Evolutionary conservation across 257 asterid species (phyloP).

Genomic region (Solanum appendiculatum): DNA sequence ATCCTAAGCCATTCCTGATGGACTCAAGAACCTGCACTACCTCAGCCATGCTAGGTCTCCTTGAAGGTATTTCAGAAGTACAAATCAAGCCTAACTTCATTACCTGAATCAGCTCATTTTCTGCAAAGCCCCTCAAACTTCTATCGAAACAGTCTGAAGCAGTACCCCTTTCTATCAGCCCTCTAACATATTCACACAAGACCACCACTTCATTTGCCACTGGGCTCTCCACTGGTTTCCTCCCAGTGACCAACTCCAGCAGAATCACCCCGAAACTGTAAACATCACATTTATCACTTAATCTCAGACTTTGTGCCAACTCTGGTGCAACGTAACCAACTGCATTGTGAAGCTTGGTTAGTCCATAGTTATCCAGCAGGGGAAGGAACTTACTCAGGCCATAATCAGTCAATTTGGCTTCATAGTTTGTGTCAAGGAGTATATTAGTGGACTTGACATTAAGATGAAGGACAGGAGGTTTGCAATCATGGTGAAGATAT

Average conservation of each 20-base stretch:
- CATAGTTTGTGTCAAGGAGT: slow-evolving; percentile 49
- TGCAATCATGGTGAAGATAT: slow-evolving; percentile 95
- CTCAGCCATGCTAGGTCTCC: slow-evolving; percentile 94
- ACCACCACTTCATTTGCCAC: slow-evolving; percentile 52
- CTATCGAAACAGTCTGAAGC: slow-evolving; percentile 63
- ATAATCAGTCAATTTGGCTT: slow-evolving; percentile 55
- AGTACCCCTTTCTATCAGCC: slow-evolving; percentile 51
- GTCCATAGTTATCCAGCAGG: slow-evolving; percentile 33
- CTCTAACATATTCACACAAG: slow-evolving; percentile 64
- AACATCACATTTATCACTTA: slow-evolving; percentile 71
- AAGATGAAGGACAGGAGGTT: slow-evolving; percentile 71
- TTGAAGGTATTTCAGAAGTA: slow-evolving; percentile 48
- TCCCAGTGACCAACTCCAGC: slow-evolving; percentile 76
- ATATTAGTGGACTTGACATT: slow-evolving; percentile 74
- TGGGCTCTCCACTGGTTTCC: slow-evolving; percentile 78
- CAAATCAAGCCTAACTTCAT: slow-evolving; percentile 85
- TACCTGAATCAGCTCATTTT: slow-evolving; percentile 77
- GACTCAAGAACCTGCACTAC: slow-evolving; percentile 89
- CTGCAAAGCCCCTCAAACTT: slow-evolving; percentile 55
- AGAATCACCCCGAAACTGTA: slow-evolving; percentile 76
- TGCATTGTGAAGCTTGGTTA: slow-evolving; percentile 62
- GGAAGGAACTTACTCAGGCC: slow-evolving; percentile 79
- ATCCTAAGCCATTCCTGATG: slow-evolving; percentile 56
- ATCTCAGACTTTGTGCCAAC: slow-evolving; percentile 60
- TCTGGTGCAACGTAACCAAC: slow-evolving; percentile 95